Evolutionary conservation across 352 stramenopile genomes (phyloP), one percentile per base, ranked within the genome.

Genomic region (Phytophthora lateralis): DNA sequence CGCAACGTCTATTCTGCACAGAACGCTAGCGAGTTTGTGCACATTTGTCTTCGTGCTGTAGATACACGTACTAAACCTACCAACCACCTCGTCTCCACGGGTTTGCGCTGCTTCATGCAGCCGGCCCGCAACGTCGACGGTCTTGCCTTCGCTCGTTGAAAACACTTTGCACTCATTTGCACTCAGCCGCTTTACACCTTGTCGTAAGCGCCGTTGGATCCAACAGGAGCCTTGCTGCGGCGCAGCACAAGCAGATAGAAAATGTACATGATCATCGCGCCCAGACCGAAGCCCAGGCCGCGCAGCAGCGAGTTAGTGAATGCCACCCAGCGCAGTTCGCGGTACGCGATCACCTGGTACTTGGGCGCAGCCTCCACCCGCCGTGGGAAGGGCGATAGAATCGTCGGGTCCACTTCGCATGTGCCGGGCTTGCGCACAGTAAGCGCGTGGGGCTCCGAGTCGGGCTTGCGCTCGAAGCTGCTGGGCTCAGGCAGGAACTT

Each of bases 231-330:
- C 46, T 76, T 69, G 55, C 66, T 86, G 60, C 60, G 71, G 37
- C 82, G 78, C 55, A 90, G 65, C 32, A 87, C 70, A n/a, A 94
- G 60, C 55, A 94, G 59, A 61, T 92, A 93, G 35, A 92, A 75
- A 35, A 92, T 76, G 62, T 93, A 93, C 45, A 93, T 82, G 55
- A 91, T 88, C 74, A 96, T 83, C 21, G 70, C 60, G n/a, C 88
- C 86, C 12, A 93, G 68, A 6, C 78, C 85, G 32, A 94, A 79
- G 39, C 77, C 85, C n/a, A 91, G 37, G 1, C 88, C 88, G 24
- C 82, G 78, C 59, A 96, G 66, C 45, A 92, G 50, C n/a, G 84
- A 82, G 51, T 87, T 93, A 20, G 83, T 76, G 55, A 95, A 96
- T 11, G 80, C 71, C 39, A 93, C 83, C 82, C 83, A 93, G 34